These are phyloP conservation scores for Alternaria incomplexa DNA, from an alignment of 2,329 filamentous ascomycete species.

Conservation along the genomic window DNA sequence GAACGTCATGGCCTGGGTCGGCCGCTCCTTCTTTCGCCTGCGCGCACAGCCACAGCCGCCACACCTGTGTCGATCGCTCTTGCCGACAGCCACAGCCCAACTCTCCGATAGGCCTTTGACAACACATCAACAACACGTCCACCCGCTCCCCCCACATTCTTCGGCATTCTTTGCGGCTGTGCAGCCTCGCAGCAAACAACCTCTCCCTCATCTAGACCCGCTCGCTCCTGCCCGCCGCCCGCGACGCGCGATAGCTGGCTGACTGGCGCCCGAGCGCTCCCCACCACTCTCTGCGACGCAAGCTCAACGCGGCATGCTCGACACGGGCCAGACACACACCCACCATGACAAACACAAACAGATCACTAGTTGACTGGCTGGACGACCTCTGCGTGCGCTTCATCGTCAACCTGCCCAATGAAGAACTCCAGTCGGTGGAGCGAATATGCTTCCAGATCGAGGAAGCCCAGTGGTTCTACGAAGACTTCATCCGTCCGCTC, in stretches of 20 bases:
- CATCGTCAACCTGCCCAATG: slow-evolving; percentile 92
- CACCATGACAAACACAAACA: slow-evolving; percentile 74
- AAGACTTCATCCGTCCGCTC: slow-evolving; percentile 94
- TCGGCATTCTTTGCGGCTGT: slow-evolving; percentile 39
- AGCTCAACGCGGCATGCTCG: slow-evolving; percentile 62
- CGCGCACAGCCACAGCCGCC: slow-evolving; percentile 25
- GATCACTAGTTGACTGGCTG: slow-evolving; percentile 93
- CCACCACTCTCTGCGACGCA: slow-evolving; percentile 18
- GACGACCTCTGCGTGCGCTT: slow-evolving; percentile 98
- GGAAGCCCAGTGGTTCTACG: slow-evolving; percentile 99
- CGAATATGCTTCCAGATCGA: slow-evolving; percentile 99
- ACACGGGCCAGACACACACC: slow-evolving; percentile 54
- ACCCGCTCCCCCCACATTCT: slow-evolving; percentile 12
- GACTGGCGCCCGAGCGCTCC: slow-evolving; percentile 5
- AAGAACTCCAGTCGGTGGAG: slow-evolving; percentile 87
- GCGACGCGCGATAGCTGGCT: slow-evolving; percentile 8
- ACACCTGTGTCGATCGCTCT: slow-evolving; percentile 13
- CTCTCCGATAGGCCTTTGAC: slow-evolving; percentile 12
- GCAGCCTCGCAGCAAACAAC: slow-evolving; percentile 9
- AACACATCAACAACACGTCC: slow-evolving; percentile 8
- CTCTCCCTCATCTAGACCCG: slow-evolving; percentile 15
- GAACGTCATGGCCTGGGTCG: slow-evolving; percentile 26
- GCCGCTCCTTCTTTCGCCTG: neutral
- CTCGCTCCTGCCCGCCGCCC: slow-evolving; percentile 8
- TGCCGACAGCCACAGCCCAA: neutral